These are phyloP conservation scores for Cicer bijugum DNA, from an alignment of 306 rosid species.

Conservation along the genomic window DNA sequence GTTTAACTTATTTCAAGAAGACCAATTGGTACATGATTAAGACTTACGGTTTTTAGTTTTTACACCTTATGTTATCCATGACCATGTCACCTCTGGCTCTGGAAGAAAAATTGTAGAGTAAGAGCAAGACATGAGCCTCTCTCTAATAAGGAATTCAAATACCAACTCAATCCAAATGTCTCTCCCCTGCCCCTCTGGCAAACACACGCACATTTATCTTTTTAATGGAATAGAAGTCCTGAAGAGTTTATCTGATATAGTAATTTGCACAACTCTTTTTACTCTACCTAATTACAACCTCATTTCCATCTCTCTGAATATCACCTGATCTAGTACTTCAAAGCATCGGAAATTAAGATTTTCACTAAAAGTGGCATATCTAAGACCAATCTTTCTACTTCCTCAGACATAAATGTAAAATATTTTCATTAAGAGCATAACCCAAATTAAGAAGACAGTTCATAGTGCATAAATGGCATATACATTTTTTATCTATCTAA, in stretches of 20 bases:
- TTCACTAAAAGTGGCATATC: neutral
- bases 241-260: slow-evolving; percentile 11
- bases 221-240: neutral
- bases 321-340: neutral
- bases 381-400: neutral
- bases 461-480: neutral
- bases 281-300: neutral
- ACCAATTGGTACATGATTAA: neutral
- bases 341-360: neutral
- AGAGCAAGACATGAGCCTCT: neutral
- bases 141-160: neutral
- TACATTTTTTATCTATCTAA: neutral
- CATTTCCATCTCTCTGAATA: neutral
- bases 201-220: too few relatives aligned
- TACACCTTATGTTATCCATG: neutral
- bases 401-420: neutral
- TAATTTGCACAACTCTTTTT: too few relatives aligned
- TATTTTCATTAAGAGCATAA: neutral
- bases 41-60: too few relatives aligned
- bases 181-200: neutral
- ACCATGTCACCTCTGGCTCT: neutral
- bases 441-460: neutral
- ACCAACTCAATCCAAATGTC: neutral
- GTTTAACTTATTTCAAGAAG: neutral
- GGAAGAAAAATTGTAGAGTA: neutral